Base-by-base conservation (phyloP, 345 rosid species). In the Litchi chinensis region DNA sequence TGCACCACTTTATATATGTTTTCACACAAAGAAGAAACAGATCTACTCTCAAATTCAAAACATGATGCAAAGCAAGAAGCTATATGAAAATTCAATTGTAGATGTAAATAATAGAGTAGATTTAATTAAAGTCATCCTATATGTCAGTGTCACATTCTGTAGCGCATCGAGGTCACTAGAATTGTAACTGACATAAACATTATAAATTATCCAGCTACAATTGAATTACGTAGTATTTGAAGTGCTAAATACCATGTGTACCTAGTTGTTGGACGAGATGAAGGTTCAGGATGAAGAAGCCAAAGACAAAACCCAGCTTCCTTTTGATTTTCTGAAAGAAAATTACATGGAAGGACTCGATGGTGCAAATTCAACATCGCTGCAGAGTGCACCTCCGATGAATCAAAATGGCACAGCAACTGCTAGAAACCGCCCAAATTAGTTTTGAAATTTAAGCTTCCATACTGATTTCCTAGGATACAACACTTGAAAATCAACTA, bases 281-380 rank as follows among this genome's bases (percentile, higher is more conserved):
- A 37, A 72, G 88, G 90, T 70, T 86, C 93, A 64, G 97, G 97
- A 84, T 91, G 97, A 82, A 93, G 89, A 83, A 93, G 90, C 95
- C 91, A 89, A 80, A 91, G 93, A 80, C 95, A 93, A 84, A 89
- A 91, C 63, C 93, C 98, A 81, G 95, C 91, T 86, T 90, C 98
- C 81, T 73, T 89, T 0, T 88, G 80, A 80, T 84, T 83, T 83
- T 84, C 88, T 44, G 91, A 90, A 75, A 91, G 93, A 87, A 93
- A 90, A 54, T 68, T 70, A 73, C 92, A 83, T 28, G 95, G 94
- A 52, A 93, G 92, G 81, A 90, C 85, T 72, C 93, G 84, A 70
- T 76, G 83, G 71, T 81, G 88, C 89, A 93, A 83, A 82, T 88
- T 89, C 65, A 77, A 79, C 95, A 91, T 93, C 77, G 75, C 76